phyloP scores from a whole-genome alignment of 352 stramenopile species.

The Phytophthora sp. region DNA sequence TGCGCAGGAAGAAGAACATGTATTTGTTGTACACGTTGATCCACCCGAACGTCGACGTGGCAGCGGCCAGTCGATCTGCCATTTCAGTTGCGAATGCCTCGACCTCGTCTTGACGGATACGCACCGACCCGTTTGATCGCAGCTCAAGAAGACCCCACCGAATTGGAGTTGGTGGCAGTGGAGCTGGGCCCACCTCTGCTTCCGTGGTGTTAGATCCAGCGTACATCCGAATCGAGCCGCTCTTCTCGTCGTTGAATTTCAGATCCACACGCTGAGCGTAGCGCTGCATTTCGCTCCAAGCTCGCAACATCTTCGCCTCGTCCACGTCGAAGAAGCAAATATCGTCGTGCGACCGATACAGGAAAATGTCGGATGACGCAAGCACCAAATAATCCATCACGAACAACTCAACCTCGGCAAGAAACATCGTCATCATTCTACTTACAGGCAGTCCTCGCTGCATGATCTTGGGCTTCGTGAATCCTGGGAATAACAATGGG shows the following conservation, averaged over 20 bases:
- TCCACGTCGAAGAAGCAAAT: constrained; percentile 55
- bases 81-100: constrained; percentile 49
- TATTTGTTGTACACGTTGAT: constrained; percentile 71
- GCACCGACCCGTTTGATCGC: constrained; percentile 43
- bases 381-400: constrained; percentile 55
- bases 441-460: constrained; percentile 44
- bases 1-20: constrained; percentile 60
- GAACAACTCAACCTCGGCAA: constrained; percentile 53
- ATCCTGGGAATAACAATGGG: constrained; percentile 45
- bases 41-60: constrained; percentile 42
- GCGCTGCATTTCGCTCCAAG: constrained; percentile 47
- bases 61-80: constrained; percentile 37
- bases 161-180: constrained; percentile 43
- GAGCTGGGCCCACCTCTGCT: constrained; percentile 21
- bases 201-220: constrained; percentile 1
- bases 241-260: constrained; percentile 52
- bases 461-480: constrained; percentile 37
- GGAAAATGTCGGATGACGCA: constrained; percentile 33
- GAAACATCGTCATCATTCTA: constrained; percentile 47
- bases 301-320: constrained; percentile 34
- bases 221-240: constrained; percentile 43
- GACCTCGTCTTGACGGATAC: constrained; percentile 43
- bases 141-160: constrained; percentile 54
- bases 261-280: constrained; percentile 33
- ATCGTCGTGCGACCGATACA: constrained; percentile 58